phyloP scores from a whole-genome alignment of 169 alveolate genomes.

The Theileria luwenshuni region DNA sequence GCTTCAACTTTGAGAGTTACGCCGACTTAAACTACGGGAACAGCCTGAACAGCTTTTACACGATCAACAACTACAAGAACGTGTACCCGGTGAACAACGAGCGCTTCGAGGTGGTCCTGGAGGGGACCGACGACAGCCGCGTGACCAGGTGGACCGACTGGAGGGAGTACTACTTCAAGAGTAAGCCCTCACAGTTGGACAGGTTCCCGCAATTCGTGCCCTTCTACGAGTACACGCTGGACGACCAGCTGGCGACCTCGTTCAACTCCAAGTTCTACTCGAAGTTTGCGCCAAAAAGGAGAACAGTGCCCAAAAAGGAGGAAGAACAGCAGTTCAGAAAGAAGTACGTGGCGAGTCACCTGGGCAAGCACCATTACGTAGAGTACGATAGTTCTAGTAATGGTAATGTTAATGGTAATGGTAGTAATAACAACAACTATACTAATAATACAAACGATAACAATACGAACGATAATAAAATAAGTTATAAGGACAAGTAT shows the following conservation, averaged over 20 bases:
- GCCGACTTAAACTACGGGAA: too few species aligned
- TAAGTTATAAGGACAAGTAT: not conserved
- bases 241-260: conserved; percentile 14
- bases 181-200: conserved; percentile 35
- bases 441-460: not conserved
- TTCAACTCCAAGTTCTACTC: not conserved
- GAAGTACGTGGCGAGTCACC: not conserved
- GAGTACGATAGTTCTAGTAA: not conserved
- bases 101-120: conserved; percentile 39
- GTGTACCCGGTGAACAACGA: conserved; percentile 14
- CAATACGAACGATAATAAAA: not conserved
- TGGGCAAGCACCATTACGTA: not conserved
- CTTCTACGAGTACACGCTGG: conserved; percentile 47
- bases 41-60: conserved; percentile 24
- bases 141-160: conserved; percentile 51
- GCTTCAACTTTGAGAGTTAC: too few species aligned
- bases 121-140: conserved; percentile 48
- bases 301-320: not conserved
- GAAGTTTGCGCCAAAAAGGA: not conserved
- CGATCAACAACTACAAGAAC: conserved; percentile 49
- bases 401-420: not conserved
- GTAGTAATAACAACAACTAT: not conserved
- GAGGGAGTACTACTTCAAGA: conserved; percentile 40
- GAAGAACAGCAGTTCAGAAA: not conserved
- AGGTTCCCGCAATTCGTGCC: conserved; percentile 10